These are phyloP conservation scores for Neofusicoccum ribis DNA, from an alignment of 2,329 filamentous ascomycete genomes.

Conservation along the genomic window DNA sequence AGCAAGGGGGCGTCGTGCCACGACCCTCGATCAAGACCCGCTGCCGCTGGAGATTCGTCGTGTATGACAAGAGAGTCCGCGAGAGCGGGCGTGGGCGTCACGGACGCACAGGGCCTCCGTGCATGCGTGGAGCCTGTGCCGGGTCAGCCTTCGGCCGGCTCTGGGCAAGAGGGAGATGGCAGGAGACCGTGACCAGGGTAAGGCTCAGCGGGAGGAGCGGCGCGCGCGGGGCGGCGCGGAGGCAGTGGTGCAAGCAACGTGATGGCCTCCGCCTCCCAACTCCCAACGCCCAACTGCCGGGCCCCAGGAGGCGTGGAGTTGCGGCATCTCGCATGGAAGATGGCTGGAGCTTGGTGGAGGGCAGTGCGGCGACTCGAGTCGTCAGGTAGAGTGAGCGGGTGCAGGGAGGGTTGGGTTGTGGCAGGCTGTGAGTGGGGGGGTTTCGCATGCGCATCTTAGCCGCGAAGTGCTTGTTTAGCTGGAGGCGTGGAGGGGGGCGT, in stretches of 20 bases:
- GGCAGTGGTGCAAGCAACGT: background rate
- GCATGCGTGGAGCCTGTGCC: background rate
- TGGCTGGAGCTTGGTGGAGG: slow-evolving; percentile 1
- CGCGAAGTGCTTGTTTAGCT: background rate
- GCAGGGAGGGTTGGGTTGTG: slow-evolving; percentile 9
- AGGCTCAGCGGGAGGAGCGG: slow-evolving; percentile 15
- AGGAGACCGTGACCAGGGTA: background rate
- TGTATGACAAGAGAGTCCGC: background rate
- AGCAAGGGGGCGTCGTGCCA: slow-evolving; percentile 13
- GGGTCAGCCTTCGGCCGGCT: background rate
- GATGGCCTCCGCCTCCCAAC: background rate
- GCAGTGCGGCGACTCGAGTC: background rate
- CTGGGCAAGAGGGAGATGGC: background rate
- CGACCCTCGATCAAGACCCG: background rate
- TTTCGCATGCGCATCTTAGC: slow-evolving; percentile 8
- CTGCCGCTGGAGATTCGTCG: background rate
- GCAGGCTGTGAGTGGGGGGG: slow-evolving; percentile 16
- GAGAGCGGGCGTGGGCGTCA: slow-evolving; percentile 2
- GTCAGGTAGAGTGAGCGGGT: background rate
- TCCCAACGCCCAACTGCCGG: slow-evolving; percentile 1
- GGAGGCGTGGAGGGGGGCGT: background rate
- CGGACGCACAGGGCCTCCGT: background rate
- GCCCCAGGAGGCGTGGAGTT: background rate
- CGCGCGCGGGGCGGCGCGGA: slow-evolving; percentile 15
- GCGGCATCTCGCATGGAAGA: slow-evolving; percentile 14